These are phyloP conservation scores for Globisporangium orthogonon DNA, from an alignment of 352 stramenopile species.

Conservation along the genomic window DNA sequence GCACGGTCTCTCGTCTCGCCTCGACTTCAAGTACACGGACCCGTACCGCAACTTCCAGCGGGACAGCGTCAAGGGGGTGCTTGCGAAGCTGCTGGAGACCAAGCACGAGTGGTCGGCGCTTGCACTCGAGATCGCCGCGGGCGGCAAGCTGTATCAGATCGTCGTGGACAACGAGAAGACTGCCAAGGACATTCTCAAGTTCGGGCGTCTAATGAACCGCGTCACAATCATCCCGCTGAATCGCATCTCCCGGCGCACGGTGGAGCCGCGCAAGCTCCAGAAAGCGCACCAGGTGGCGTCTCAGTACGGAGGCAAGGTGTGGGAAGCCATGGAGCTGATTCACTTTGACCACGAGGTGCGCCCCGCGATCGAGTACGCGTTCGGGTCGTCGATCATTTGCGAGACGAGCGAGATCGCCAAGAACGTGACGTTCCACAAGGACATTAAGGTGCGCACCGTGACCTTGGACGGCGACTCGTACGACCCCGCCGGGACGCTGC, in stretches of 20 bases:
- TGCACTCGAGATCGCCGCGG: conserved; percentile 96
- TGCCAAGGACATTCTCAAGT: conserved; percentile 96
- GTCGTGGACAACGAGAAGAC: conserved; percentile 99
- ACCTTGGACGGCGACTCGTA: conserved; percentile 98
- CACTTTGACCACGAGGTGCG: conserved; percentile 94
- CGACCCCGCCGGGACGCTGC: conserved; percentile 96
- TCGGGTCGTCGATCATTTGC: conserved; percentile 98
- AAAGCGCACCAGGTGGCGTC: conserved; percentile 82
- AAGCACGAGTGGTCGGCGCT: conserved; percentile 92
- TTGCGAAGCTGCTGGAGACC: conserved; percentile 95
- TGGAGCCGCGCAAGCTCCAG: conserved; percentile 71
- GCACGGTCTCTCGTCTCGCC: conserved; percentile 90
- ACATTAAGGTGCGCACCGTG: conserved; percentile 95
- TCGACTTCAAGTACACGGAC: conserved; percentile 96
- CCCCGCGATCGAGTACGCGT: conserved; percentile 97
- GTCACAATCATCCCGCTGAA: conserved; percentile 99
- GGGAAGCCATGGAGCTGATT: conserved; percentile 95
- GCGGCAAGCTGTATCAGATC: conserved; percentile 98
- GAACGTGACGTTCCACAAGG: conserved; percentile 80
- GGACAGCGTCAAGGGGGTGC: conserved; percentile 94
- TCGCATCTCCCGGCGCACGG: conserved; percentile 88
- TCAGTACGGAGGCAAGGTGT: conserved; percentile 87
- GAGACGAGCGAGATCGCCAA: conserved; percentile 91
- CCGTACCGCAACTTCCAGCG: conserved; percentile 93
- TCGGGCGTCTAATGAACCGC: conserved; percentile 92